Base-by-base conservation (phyloP, 345 rosid genomes). In the Dipteronia dyeriana region DNA sequence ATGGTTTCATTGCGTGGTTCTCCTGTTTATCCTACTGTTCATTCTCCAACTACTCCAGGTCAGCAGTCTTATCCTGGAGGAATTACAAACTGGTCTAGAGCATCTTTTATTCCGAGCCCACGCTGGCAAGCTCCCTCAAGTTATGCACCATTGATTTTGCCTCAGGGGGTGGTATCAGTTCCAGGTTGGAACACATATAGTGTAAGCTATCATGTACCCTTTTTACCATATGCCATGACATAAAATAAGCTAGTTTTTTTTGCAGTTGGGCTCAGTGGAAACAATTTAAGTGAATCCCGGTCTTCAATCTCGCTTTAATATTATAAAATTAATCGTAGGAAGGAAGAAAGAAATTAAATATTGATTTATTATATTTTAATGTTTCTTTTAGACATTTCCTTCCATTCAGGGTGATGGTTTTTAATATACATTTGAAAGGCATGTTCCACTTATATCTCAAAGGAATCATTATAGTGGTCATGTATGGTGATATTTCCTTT, bases 111-210 rank as follows among this genome's bases (percentile, higher is more conserved):
- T 76, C 88, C 97, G 56, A 97, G 92, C 78, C 98, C 98, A 72
- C 90, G 97, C 34, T 97, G 99, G 99, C 97, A 91, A 84, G 97
- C 89, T 73, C 98, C 97, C 70, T 94, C 98, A 54, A 89, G 88
- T 69, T 97, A 86, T 63, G 76, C 98, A 11, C 88, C 99, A 65
- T 76, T 97, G 72, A 85, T 97, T 81, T 79, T 94, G 73, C 94
- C 98, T 78, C 98, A 94, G 78, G 97, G 99, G 70, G 84, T 97
- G 79, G 91, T 94, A 31, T 87, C 99, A 3, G 89, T 97, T 78
- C 98, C 94, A 61, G 93, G 97, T 65, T 97, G 99, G 99, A 97
- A 89, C 75, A 75, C 95, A 45, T 93, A 91, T 87, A 89, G 86
- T 72, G 98, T 91, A 88, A 88, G 93, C 70, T 81, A 71, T 39